These are phyloP conservation scores for Nakaseomyces uthaithaninus DNA, from an alignment of 1,139 yeast species.

Conservation along the genomic window DNA sequence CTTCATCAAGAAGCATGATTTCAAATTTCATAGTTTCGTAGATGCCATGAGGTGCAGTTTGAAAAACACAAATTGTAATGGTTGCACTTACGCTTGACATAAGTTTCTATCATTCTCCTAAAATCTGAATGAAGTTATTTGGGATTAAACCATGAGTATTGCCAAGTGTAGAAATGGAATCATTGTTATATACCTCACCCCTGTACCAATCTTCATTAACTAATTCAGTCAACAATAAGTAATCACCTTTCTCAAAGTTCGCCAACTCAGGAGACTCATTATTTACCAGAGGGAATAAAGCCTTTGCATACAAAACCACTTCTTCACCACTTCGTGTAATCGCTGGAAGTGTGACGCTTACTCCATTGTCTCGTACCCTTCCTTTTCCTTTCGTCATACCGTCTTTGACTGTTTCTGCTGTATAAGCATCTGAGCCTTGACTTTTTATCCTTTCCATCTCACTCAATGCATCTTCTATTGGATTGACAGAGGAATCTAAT, in stretches of 20 bases:
- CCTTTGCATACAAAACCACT: slow-evolving; percentile 29
- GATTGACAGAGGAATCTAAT: slow-evolving; percentile 17
- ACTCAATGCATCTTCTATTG: slow-evolving; percentile 25
- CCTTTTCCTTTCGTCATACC: slow-evolving; percentile 12
- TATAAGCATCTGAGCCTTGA: slow-evolving; percentile 6
- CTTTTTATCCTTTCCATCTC: slow-evolving; percentile 26
- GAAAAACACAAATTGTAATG: no score
- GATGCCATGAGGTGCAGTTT: no score
- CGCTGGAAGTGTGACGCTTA: slow-evolving; percentile 24
- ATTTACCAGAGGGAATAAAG: slow-evolving; percentile 25
- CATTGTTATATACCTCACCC: slow-evolving; percentile 29
- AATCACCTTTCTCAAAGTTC: slow-evolving; percentile 28
- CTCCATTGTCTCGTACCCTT: slow-evolving; percentile 24
- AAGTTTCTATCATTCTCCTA: slow-evolving; percentile 10
- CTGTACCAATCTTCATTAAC: slow-evolving; percentile 30
- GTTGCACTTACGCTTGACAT: no score
- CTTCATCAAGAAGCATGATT: no score
- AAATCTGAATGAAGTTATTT: slow-evolving; percentile 25
- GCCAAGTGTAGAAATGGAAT: slow-evolving; percentile 15
- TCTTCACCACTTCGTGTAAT: slow-evolving; percentile 21
- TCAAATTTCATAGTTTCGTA: no score
- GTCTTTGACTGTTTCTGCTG: neutral
- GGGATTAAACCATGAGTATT: slow-evolving; percentile 28
- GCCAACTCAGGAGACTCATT: slow-evolving; percentile 26
- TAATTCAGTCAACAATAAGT: slow-evolving; percentile 26